Base-by-base conservation (phyloP, 208 protist species). In the Tritrichomonas musculus region DNA sequence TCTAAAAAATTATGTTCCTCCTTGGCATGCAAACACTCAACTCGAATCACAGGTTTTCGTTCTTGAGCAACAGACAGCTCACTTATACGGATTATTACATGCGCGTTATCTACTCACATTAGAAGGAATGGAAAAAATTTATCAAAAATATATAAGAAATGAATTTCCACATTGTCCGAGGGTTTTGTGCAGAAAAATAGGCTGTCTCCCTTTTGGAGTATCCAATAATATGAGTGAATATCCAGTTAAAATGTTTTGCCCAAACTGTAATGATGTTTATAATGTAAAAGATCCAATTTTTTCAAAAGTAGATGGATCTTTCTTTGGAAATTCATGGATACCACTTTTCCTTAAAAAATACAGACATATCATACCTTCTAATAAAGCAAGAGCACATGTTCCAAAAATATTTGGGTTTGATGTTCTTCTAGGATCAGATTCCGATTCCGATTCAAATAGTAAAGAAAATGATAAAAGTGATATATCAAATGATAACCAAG, bases 351-450 rank as follows among this genome's bases (percentile, higher is more conserved):
- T 53, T 33, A 8, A 44, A 33, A 60, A 53, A 88, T 57, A 88
- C 47, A 33, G 5, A 0, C 0, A 57, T 39, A 60, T 57, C 14
- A 53, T 57, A 17, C 4, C 39, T 17, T 17, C 53, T 9, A 57
- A 88, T 39, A 3, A 25, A 88, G 47, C 33, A 17, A 13, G 47
- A 53, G 47, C 57, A 57, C 57, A 88, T 60, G 27, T 88, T 88
- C 77, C 77, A 25, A 88, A 57, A 33, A 88, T 88, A 22, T 88
- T 44, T 50, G 77, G 77, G 39, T 88, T 88, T 50, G n/a, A n/a
- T n/a, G n/a, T n/a, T n/a, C n/a, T n/a, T n/a, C n/a, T n/a, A n/a
- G n/a, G n/a, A n/a, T n/a, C n/a, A n/a, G n/a, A n/a, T n/a, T n/a
- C n/a, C n/a, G n/a, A n/a, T n/a, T n/a, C n/a, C n/a, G n/a, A n/a